Evolutionary conservation across 2,329 filamentous ascomycete genomes (phyloP).

Genomic region (Seiridium cupressi): DNA sequence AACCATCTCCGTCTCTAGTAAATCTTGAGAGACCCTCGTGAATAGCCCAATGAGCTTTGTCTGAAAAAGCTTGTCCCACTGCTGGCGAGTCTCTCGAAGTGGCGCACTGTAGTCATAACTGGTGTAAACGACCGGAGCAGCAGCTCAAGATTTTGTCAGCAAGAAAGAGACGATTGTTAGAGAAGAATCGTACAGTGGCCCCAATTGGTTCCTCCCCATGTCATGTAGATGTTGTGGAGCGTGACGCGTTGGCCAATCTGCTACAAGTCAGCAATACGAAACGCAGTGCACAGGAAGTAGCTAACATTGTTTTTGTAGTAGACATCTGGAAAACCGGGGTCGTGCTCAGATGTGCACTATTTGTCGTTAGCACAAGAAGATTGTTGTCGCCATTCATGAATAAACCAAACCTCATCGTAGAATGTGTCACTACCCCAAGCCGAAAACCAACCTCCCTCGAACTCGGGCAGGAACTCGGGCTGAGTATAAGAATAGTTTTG

Average conservation of each 20-base stretch:
- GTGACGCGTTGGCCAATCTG: slow-evolving; percentile 46
- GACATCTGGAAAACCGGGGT: slow-evolving; percentile 48
- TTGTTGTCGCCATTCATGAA: no score
- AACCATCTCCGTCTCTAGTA: slow-evolving; percentile 51
- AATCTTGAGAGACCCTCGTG: slow-evolving; percentile 46
- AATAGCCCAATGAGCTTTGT: slow-evolving; percentile 55
- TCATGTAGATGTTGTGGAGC: slow-evolving; percentile 49
- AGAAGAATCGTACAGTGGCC: slow-evolving; percentile 35
- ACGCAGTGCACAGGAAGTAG: no score
- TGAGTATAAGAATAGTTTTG: slow-evolving; percentile 53
- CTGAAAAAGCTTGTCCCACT: slow-evolving; percentile 51
- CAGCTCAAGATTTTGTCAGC: slow-evolving; percentile 22
- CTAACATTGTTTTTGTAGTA: slow-evolving; percentile 54
- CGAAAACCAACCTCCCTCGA: slow-evolving; percentile 53
- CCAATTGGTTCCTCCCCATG: slow-evolving; percentile 56
- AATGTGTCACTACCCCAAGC: slow-evolving; percentile 48
- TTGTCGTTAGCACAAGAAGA: neutral
- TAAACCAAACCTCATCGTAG: slow-evolving; percentile 38
- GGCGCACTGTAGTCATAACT: slow-evolving; percentile 45
- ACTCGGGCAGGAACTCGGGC: slow-evolving; percentile 51
- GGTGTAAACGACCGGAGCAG: slow-evolving; percentile 47
- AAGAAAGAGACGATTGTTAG: neutral
- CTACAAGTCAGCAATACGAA: neutral
- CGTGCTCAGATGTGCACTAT: slow-evolving; percentile 17
- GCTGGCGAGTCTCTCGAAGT: slow-evolving; percentile 51